phyloP scores from a whole-genome alignment of 2,329 filamentous ascomycete genomes.

The Aspergillus novoparasiticus region DNA sequence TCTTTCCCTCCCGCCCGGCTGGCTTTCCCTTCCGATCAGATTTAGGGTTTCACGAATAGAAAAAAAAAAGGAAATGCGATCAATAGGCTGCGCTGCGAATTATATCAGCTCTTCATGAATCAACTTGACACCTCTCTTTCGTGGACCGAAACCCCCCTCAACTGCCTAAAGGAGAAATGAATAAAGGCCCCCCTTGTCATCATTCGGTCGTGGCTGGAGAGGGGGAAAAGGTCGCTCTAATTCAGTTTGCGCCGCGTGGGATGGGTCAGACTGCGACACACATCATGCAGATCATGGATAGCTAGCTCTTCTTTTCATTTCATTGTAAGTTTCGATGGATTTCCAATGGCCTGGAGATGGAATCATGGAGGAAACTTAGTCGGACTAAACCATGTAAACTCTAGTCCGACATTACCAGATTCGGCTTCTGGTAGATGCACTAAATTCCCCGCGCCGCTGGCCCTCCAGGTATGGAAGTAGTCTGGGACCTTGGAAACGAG shows the following conservation, averaged over 20 bases:
- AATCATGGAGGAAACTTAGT: background rate
- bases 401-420: background rate
- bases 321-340: background rate
- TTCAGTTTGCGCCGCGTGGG: conserved; percentile 22
- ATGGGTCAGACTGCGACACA: conserved; percentile 22
- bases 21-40: background rate
- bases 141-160: background rate
- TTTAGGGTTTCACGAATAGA: background rate
- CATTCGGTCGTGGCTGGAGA: conserved; percentile 2
- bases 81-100: conserved; percentile 3
- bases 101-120: background rate
- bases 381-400: background rate
- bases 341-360: background rate
- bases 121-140: background rate
- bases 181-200: background rate
- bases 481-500: background rate
- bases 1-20: background rate
- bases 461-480: background rate
- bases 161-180: background rate
- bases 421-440: background rate
- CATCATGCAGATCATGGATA: conserved; percentile 11
- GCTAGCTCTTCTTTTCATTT: background rate
- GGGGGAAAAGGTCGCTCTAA: conserved; percentile 17
- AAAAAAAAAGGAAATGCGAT: background rate
- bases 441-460: background rate